Evolutionary conservation across 495 filamentous ascomycete genomes (phyloP).

Genomic region (Penicillium angulare): DNA sequence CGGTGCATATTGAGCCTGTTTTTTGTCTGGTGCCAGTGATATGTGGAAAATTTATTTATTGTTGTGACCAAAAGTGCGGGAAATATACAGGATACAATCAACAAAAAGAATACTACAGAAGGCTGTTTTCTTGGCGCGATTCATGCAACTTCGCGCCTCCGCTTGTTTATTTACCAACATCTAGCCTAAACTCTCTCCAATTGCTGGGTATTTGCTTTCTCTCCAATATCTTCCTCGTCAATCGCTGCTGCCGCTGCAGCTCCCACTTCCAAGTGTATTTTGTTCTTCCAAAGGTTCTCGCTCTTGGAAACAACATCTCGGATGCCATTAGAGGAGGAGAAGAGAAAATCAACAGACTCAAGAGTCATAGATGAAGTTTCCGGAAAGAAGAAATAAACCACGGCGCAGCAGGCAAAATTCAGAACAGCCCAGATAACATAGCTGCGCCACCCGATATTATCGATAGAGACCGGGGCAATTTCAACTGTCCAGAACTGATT

Average conservation of each 20-base stretch:
- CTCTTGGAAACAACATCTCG: not conserved
- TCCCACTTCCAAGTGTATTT: not conserved
- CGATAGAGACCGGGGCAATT: slow-evolving; percentile 18
- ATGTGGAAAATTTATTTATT: too few species aligned
- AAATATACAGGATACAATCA: too few species aligned
- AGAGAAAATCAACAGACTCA: slow-evolving; percentile 22
- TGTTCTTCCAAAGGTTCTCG: not conserved
- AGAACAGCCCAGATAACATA: slow-evolving; percentile 40
- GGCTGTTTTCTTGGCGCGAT: too few species aligned
- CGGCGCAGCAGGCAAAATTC: slow-evolving; percentile 34
- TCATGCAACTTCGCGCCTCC: too few species aligned
- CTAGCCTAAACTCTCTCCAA: not conserved
- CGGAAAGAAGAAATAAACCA: slow-evolving; percentile 32
- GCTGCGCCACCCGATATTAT: slow-evolving; percentile 26
- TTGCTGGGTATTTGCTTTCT: not conserved
- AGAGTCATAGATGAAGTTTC: slow-evolving; percentile 28
- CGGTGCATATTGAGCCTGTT: too few species aligned
- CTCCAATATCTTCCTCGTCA: not conserved
- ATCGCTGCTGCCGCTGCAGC: not conserved
- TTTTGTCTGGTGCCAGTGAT: too few species aligned
- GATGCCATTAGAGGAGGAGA: not conserved
- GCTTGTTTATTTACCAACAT: not conserved
- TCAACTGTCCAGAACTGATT: slow-evolving; percentile 25
- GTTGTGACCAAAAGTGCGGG: too few species aligned
- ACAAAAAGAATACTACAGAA: too few species aligned